Evolutionary conservation across 75 land plant species (phyloP), one percentile per base, ranked within the genome.

Genomic region (Adiantum capillusveneris): DNA sequence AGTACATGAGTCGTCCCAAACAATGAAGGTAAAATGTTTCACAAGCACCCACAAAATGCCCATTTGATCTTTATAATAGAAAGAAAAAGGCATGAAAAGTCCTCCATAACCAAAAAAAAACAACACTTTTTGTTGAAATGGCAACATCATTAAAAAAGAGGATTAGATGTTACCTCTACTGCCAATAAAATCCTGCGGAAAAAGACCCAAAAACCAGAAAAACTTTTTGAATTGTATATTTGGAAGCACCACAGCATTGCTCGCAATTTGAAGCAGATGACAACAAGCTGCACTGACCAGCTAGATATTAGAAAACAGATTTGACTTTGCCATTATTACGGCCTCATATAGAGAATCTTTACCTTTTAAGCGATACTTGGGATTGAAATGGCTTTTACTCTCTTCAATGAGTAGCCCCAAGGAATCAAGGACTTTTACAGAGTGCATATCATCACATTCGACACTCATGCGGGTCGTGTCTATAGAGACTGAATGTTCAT

Each of bases 281-380:
- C 28, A 46, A 36, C 59, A 67, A 16, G 67, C 76, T 73, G 76
- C 64, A 59, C n/a, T n/a, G n/a, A n/a, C n/a, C n/a, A n/a, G n/a
- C n/a, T n/a, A n/a, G n/a, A n/a, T n/a, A n/a, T n/a, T n/a, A n/a
- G n/a, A 26, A 48, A 56, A 41, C 43, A 41, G 14, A 41, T n/a
- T n/a, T n/a, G n/a, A n/a, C n/a, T n/a, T n/a, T n/a, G n/a, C n/a
- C n/a, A n/a, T n/a, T n/a, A n/a, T n/a, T n/a, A n/a, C n/a, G n/a
- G n/a, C n/a, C n/a, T n/a, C n/a, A n/a, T n/a, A n/a, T n/a, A n/a
- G n/a, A n/a, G n/a, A n/a, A n/a, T n/a, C n/a, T n/a, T 3, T 20
- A 73, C 76, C 76, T 66, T 67, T 65, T 16, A 37, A 31, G 18
- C 65, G 64, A 45, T 62, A 73, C 22, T 48, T 46, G 1, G 64